A percentile compares a stretch with the other conserved stretches of the same genome.
Evolutionary conservation across 1,284 basidiomycete genomes (phyloP).

Genomic region (Papiliotrema nemorosa): DNA sequence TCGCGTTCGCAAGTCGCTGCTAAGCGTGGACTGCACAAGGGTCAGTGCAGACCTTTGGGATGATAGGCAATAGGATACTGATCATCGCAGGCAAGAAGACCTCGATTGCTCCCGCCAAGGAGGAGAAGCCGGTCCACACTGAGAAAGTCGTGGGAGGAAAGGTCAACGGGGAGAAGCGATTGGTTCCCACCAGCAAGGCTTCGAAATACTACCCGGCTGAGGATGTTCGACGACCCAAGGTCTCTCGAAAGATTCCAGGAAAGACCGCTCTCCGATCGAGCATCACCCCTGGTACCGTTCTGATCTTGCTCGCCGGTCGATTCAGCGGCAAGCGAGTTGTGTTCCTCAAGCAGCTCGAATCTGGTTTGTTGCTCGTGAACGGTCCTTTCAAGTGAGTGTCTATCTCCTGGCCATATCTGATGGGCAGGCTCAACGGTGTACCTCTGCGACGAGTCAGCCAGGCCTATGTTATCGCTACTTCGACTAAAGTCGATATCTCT

Average conservation of each 20-base stretch:
- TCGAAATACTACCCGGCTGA: slow-evolving; percentile 96
- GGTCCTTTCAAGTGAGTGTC: slow-evolving; percentile 79
- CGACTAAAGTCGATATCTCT: slow-evolving; percentile 86
- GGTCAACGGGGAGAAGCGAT: slow-evolving; percentile 87
- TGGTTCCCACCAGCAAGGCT: slow-evolving; percentile 77
- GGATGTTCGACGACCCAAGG: slow-evolving; percentile 85
- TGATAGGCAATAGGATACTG: slow-evolving; percentile 1
- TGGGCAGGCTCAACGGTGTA: slow-evolving; percentile 77
- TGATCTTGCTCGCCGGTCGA: slow-evolving; percentile 96
- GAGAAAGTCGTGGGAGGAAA: slow-evolving; percentile 84
- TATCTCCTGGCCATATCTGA: slow-evolving; percentile 8
- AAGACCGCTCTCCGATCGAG: slow-evolving; percentile 71
- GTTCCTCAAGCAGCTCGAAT: slow-evolving; percentile 93
- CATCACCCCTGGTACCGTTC: slow-evolving; percentile 91
- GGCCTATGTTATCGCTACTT: slow-evolving; percentile 98
- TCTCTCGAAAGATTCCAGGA: slow-evolving; percentile 78
- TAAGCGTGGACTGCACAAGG: slow-evolving; percentile 66
- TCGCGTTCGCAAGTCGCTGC: slow-evolving; percentile 76
- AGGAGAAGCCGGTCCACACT: slow-evolving; percentile 54
- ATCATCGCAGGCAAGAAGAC: slow-evolving; percentile 64
- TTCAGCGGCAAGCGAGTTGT: slow-evolving; percentile 99
- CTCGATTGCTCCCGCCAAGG: slow-evolving; percentile 62
- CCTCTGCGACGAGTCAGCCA: slow-evolving; percentile 97
- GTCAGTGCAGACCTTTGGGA: slow-evolving; percentile 26
- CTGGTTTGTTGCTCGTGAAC: slow-evolving; percentile 90